These are phyloP conservation scores for Chiua sp. DNA, from an alignment of 1,284 basidiomycete genomes.

Conservation along the genomic window DNA sequence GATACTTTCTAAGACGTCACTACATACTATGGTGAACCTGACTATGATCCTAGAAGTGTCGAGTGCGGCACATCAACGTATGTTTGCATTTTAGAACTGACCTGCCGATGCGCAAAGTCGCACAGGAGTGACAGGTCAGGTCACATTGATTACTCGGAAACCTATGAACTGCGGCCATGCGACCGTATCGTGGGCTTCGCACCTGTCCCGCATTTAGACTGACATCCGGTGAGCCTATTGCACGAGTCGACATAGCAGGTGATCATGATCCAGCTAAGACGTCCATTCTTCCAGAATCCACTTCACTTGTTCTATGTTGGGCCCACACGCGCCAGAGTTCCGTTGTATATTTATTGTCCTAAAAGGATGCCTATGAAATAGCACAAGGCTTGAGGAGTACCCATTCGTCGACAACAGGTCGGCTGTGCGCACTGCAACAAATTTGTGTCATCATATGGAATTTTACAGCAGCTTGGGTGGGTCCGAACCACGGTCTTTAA, in stretches of 20 bases:
- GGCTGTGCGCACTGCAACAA: neutral
- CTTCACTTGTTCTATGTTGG: neutral
- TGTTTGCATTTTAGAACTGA: neutral
- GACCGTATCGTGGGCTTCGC: neutral
- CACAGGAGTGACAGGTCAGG: neutral
- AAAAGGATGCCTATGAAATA: constrained; percentile 23
- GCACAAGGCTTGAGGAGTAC: constrained; percentile 9
- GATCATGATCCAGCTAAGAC: neutral
- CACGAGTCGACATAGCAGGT: too few relatives aligned
- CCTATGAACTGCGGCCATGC: neutral
- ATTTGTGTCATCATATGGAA: neutral
- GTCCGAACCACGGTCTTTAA: neutral
- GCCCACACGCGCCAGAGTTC: too few relatives aligned
- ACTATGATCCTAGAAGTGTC: neutral
- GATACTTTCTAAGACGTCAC: too few relatives aligned
- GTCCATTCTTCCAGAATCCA: neutral
- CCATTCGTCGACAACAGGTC: neutral
- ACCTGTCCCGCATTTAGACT: neutral
- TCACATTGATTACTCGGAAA: neutral
- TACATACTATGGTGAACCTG: too few relatives aligned
- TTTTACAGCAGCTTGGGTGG: too few relatives aligned
- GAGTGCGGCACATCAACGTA: neutral
- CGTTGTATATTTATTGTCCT: neutral
- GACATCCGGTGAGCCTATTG: neutral
- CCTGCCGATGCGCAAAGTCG: neutral